Percentiles rank a stretch among this genome's conserved stretches.
Evolutionary conservation across 192 early-diverging fungal species (phyloP).

Genomic region (Coemansia sp.): DNA sequence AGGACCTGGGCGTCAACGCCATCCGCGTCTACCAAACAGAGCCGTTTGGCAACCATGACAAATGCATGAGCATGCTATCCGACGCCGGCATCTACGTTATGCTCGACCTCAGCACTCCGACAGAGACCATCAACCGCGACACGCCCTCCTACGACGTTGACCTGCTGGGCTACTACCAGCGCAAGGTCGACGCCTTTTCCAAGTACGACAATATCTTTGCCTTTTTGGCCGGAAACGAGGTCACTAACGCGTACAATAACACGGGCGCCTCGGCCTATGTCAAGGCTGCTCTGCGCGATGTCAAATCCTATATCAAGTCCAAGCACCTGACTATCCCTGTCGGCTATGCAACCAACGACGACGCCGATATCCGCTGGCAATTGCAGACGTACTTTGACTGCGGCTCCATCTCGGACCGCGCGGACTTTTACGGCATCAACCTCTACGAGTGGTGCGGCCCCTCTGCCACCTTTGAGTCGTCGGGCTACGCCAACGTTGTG

Average conservation of each 20-base stretch:
- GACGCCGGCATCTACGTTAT: conserved; percentile 72
- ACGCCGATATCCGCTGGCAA: conserved; percentile 62
- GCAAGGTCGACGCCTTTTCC: conserved; percentile 65
- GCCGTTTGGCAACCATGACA: conserved; percentile 61
- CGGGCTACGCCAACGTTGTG: conserved; percentile 66
- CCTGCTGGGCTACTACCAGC: conserved; percentile 57
- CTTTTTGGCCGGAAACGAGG: conserved; percentile 78
- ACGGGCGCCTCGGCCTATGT: conserved; percentile 65
- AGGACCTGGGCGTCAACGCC: conserved; percentile 65
- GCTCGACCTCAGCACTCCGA: conserved; percentile 63
- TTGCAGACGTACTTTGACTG: conserved; percentile 73
- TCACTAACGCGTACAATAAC: conserved; percentile 61
- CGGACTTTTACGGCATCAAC: conserved; percentile 75
- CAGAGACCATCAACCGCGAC: conserved; percentile 63
- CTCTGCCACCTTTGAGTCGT: conserved; percentile 57
- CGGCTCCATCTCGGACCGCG: conserved; percentile 56
- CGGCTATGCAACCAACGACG: conserved; percentile 77
- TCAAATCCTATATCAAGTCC: conserved; percentile 59
- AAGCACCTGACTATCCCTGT: conserved; percentile 62
- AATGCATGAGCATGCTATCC: conserved; percentile 67
- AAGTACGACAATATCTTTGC: conserved; percentile 64
- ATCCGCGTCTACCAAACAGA: conserved; percentile 74
- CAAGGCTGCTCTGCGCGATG: conserved; percentile 68
- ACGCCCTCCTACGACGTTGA: conserved; percentile 59
- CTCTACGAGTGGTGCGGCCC: conserved; percentile 78